These are phyloP conservation scores for Multifurca ochricompacta DNA, from an alignment of 768 basidiomycete species.

Conservation along the genomic window DNA sequence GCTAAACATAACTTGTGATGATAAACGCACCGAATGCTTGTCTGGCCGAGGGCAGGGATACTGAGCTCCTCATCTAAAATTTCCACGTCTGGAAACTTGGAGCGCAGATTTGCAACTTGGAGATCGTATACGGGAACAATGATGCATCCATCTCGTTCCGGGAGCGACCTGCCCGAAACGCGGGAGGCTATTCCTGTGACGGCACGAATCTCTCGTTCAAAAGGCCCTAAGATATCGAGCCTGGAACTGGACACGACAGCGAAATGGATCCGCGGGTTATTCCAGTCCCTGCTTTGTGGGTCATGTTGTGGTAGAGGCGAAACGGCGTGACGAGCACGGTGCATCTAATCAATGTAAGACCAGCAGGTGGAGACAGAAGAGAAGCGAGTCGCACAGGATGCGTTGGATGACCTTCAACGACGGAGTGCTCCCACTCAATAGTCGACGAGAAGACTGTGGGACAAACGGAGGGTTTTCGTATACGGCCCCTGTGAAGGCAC, in stretches of 20 bases:
- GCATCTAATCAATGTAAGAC: constrained; percentile 36
- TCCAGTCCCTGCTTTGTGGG: constrained; percentile 36
- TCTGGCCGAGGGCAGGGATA: constrained; percentile 40
- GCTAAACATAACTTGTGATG: neutral
- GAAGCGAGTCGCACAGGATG: constrained; percentile 38
- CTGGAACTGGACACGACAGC: constrained; percentile 33
- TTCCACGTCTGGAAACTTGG: constrained; percentile 37
- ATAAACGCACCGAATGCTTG: constrained; percentile 42
- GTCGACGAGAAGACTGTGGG: constrained; percentile 36
- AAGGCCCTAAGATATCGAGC: constrained; percentile 37
- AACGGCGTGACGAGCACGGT: constrained; percentile 39
- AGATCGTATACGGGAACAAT: constrained; percentile 49
- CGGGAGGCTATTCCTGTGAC: constrained; percentile 31
- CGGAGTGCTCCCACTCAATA: constrained; percentile 52
- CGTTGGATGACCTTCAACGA: constrained; percentile 52
- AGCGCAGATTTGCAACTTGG: constrained; percentile 38
- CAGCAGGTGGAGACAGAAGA: neutral
- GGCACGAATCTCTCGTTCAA: constrained; percentile 31
- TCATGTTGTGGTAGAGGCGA: constrained; percentile 17
- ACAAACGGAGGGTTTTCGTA: constrained; percentile 36
- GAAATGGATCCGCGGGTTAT: constrained; percentile 43
- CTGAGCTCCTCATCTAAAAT: constrained; percentile 36
- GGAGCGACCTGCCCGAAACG: constrained; percentile 26
- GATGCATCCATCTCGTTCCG: constrained; percentile 26
- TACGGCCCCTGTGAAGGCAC: constrained; percentile 28